Evolutionary conservation across 192 early-diverging fungal genomes (phyloP).

Genomic region (Gorgonomyces haynaldii): DNA sequence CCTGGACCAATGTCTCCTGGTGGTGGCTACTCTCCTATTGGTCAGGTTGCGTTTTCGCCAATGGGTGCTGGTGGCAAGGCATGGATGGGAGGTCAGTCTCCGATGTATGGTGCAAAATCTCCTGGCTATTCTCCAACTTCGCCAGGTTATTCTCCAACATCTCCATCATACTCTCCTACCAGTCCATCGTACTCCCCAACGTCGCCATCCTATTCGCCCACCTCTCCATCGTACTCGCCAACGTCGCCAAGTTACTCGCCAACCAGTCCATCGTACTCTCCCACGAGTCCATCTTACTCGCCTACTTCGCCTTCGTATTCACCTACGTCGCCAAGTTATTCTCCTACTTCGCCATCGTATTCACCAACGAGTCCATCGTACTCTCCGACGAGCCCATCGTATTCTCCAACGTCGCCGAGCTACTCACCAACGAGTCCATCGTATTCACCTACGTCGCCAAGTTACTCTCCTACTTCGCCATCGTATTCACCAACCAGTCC

Average conservation of each 20-base stretch:
- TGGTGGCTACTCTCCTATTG: constrained; percentile 36
- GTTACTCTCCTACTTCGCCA: constrained; percentile 54
- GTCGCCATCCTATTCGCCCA: constrained; percentile 59
- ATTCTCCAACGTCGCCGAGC: constrained; percentile 50
- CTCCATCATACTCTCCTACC: constrained; percentile 55
- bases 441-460: constrained; percentile 45
- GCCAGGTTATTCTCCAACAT: constrained; percentile 47
- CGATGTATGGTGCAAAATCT: constrained; percentile 27
- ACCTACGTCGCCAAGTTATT: constrained; percentile 37
- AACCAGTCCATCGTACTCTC: constrained; percentile 43
- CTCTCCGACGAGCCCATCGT: constrained; percentile 46
- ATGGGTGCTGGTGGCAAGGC: constrained; percentile 63
- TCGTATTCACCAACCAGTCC: constrained; percentile 67
- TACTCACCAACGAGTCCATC: constrained; percentile 58
- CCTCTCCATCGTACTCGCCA: constrained; percentile 53
- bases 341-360: constrained; percentile 68
- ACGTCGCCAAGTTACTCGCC: constrained; percentile 57
- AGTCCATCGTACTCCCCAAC: constrained; percentile 54
- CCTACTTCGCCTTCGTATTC: constrained; percentile 59
- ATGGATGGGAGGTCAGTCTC: constrained; percentile 40
- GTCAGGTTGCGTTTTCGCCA: constrained; percentile 75
- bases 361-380: constrained; percentile 67
- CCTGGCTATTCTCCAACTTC: constrained; percentile 33
- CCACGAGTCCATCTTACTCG: constrained; percentile 63
- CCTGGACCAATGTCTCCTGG: constrained; percentile 18